phyloP scores from a whole-genome alignment of 2,329 filamentous ascomycete species.

The Endothia cerciana region DNA sequence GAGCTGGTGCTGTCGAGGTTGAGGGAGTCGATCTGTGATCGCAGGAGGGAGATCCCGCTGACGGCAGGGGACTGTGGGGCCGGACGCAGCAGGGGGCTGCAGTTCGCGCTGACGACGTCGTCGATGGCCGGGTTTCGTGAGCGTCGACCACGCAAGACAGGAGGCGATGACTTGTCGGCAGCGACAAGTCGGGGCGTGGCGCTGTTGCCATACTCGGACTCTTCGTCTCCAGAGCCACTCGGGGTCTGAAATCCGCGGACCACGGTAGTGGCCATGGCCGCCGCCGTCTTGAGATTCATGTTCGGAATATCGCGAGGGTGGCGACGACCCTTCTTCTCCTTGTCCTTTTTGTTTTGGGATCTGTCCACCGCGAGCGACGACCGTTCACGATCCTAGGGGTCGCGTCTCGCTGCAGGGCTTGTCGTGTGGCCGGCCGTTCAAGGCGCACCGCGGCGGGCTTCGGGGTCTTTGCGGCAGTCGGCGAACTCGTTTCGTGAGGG shows the following conservation, averaged over 20 bases:
- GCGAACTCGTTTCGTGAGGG: conserved; percentile 53
- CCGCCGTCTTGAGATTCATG: conserved; percentile 51
- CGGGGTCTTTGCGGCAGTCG: conserved; percentile 59
- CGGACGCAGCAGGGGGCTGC: conserved; percentile 61
- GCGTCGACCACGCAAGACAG: conserved; percentile 42
- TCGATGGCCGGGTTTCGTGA: conserved; percentile 48
- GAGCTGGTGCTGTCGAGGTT: conserved; percentile 58
- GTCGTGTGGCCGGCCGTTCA: conserved; percentile 41
- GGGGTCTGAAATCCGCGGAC: conserved; percentile 63
- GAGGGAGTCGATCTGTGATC: conserved; percentile 78
- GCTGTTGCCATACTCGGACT: conserved; percentile 52
- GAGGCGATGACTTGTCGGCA: conserved; percentile 30
- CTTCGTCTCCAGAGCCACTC: conserved; percentile 59
- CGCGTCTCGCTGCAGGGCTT: neutral
- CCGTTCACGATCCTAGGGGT: neutral
- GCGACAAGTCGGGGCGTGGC: conserved; percentile 32
- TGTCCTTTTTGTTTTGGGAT: neutral
- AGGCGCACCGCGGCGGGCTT: conserved; percentile 61
- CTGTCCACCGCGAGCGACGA: neutral
- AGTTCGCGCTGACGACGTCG: conserved; percentile 65
- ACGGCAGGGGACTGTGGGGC: conserved; percentile 54
- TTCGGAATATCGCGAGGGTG: conserved; percentile 20
- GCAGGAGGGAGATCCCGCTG: conserved; percentile 81
- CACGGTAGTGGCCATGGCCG: conserved; percentile 53
- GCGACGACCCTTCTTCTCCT: neutral